phyloP scores from a whole-genome alignment of 371 early-diverging fungal genomes.

The Funneliformis caledonium region DNA sequence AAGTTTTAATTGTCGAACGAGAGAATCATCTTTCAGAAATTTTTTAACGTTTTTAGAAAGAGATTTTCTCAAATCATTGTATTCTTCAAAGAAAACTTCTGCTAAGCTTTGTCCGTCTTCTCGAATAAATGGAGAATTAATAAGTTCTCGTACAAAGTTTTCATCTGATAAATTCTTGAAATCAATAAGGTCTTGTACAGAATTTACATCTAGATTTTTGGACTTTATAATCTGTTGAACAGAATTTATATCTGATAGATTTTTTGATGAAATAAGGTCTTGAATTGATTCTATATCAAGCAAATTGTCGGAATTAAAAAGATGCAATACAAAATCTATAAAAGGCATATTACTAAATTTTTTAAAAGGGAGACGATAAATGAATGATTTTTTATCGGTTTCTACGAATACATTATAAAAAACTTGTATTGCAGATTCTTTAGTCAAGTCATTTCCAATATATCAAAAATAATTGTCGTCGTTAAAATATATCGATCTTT shows the following conservation, averaged over 20 bases:
- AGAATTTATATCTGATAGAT: not conserved
- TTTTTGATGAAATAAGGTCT: not conserved
- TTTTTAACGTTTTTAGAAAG: not conserved
- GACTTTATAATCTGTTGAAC: not conserved
- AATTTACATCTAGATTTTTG: not conserved
- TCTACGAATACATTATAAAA: no score
- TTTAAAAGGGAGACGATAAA: no score
- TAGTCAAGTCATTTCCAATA: no score
- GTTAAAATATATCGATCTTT: no score
- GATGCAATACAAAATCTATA: no score
- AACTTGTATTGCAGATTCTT: no score
- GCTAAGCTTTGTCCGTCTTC: no score
- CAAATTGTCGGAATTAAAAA: no score
- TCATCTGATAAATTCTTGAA: not conserved
- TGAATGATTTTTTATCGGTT: no score
- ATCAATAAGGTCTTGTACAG: not conserved
- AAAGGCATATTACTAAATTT: no score
- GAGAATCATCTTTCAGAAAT: not conserved
- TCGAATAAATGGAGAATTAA: not conserved
- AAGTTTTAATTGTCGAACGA: not conserved
- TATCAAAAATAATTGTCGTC: no score
- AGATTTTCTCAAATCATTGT: not conserved
- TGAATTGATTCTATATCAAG: no score
- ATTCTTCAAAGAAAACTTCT: not conserved
- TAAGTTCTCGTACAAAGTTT: not conserved